A percentile compares a stretch with the other conserved stretches of the same genome.
Evolutionary conservation across 805 yeast species (phyloP).

Genomic region (Nakazawaea anatomiae): DNA sequence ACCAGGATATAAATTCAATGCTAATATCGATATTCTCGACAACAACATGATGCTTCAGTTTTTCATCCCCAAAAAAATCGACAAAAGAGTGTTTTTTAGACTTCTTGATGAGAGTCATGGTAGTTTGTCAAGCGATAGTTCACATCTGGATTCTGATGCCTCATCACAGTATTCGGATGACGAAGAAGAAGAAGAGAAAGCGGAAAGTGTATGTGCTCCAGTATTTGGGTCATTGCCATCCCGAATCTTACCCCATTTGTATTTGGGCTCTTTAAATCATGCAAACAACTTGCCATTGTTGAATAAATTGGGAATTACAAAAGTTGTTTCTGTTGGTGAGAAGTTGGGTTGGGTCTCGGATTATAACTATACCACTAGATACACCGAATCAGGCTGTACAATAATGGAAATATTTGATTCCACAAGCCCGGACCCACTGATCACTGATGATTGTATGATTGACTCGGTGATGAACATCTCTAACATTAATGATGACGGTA

Average conservation of each 20-base stretch:
- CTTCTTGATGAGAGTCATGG: slow-evolving; percentile 3
- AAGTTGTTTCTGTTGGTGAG: slow-evolving; percentile 87
- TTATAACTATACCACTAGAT: slow-evolving; percentile 13
- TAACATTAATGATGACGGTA: slow-evolving; percentile 86
- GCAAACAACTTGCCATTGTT: slow-evolving; percentile 69
- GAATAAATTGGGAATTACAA: slow-evolving; percentile 57
- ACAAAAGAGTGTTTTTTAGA: slow-evolving; percentile 4
- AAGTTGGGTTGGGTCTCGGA: slow-evolving; percentile 53
- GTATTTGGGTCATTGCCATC: slow-evolving; percentile 74
- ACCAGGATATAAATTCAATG: slow-evolving; percentile 5
- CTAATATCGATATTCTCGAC: slow-evolving; percentile 1
- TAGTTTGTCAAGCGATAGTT: background rate
- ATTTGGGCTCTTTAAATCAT: slow-evolving; percentile 78
- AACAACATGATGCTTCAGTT: slow-evolving; percentile 1
- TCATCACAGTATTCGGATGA: slow-evolving; percentile 24
- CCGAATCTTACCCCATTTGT: slow-evolving; percentile 72
- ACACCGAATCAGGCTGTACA: slow-evolving; percentile 23
- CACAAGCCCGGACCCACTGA: slow-evolving; percentile 13
- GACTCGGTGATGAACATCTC: slow-evolving; percentile 54
- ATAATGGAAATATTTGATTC: slow-evolving; percentile 16
- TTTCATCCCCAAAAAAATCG: slow-evolving; percentile 1
- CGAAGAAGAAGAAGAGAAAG: background rate
- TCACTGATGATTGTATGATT: slow-evolving; percentile 24
- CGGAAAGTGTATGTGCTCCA: slow-evolving; percentile 16
- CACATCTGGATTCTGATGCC: background rate